Evolutionary conservation across 192 early-diverging fungal genomes (phyloP), one percentile per base, ranked within the genome.

Genomic region (Geranomyces variabilis): DNA sequence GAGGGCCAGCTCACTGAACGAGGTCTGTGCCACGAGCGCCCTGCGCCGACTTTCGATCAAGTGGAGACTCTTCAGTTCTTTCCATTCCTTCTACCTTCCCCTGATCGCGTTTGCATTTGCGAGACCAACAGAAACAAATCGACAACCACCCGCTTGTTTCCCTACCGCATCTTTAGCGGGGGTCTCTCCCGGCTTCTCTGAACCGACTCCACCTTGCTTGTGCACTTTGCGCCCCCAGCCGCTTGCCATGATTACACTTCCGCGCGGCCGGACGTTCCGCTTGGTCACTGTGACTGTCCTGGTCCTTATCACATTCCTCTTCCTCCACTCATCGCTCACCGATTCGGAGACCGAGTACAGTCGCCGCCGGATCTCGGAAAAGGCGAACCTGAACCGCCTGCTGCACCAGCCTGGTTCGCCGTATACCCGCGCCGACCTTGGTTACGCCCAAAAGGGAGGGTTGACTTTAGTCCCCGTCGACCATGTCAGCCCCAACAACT

Each of bases 401-500:
- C 66, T 68, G 22, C 66, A 68, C 48, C 66, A 68, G 21, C 66
- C 66, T 22, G 66, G 66, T 48, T 68, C 66, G 22, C 66, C 66
- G 6, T 68, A 68, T 43, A 68, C 51, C 21, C 66, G 66, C 19
- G 46, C 48, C 17, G 66, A 68, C 36, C 30, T 68, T 19, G 51
- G 31, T 29, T 68, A 56, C 17, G 47, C 66, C 9, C 22, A 68
- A 33, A 68, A 43, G 66, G 51, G 22, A 15, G 66, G 66, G 33
- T 26, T 68, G 55, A 31, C 47, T 15, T 22, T 68, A 8, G 66
- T 68, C 0, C 33, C 66, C 0, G 66, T 68, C 14, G 66, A 68
- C 36, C 17, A 21, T 22, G 48, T 68, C 7, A 17, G 48, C 19
- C 15, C 29, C 7, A 56, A 55, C 29, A 41, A 51, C 49, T 55